Evolutionary conservation across 805 yeast genomes (phyloP), one percentile per base, ranked within the genome.

Genomic region (Kockiozyma suomiensis): DNA sequence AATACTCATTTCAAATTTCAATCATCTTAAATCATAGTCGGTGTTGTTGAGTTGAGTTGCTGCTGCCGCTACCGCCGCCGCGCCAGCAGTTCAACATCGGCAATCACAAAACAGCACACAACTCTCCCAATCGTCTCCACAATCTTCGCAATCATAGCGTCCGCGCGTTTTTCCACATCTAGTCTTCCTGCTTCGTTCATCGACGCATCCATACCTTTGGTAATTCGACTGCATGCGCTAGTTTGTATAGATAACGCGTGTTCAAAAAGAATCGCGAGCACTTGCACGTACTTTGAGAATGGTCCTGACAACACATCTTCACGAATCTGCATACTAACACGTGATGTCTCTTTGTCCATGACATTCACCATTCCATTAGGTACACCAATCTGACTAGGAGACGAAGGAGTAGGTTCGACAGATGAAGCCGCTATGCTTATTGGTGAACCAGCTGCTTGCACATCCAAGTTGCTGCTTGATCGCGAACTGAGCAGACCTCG

Each of bases 31-130:
- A n/a, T n/a, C n/a, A n/a, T n/a, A n/a, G n/a, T n/a, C n/a, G n/a
- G n/a, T n/a, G n/a, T n/a, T n/a, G n/a, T n/a, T n/a, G n/a, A n/a
- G n/a, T n/a, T n/a, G n/a, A n/a, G n/a, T n/a, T n/a, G n/a, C n/a
- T n/a, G n/a, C n/a, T n/a, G n/a, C n/a, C n/a, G n/a, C n/a, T n/a
- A n/a, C n/a, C n/a, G n/a, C n/a, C n/a, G n/a, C n/a, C 28, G 28
- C 30, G 26, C 46, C 49, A 58, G 40, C 1, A 40, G 28, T 13
- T 10, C 33, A 15, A 53, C 23, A 26, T 58, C 61, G 10, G 49
- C 54, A 50, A 58, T 19, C 43, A 54, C 58, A 38, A 58, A 58
- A 15, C 43, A 12, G 30, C 61, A 58, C 21, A 58, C 48, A 53
- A 54, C 58, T 15, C 28, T 17, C n/a, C 45, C 58, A 15, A 58